These are phyloP conservation scores for Flaveria robusta DNA, from an alignment of 129 eudicot species.

Conservation along the genomic window DNA sequence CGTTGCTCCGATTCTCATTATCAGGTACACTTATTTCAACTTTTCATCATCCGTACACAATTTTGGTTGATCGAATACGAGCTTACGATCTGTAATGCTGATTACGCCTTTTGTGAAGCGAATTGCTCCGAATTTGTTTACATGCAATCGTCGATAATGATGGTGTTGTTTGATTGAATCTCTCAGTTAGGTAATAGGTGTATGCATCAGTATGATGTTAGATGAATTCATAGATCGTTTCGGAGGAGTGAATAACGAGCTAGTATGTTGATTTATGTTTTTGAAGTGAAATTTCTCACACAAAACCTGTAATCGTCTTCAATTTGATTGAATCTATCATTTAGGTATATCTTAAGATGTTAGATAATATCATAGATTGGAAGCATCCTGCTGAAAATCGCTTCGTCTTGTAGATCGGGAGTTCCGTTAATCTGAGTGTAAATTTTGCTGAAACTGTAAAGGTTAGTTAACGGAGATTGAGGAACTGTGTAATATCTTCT, in stretches of 20 bases:
- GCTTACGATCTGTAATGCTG: conserved; percentile 6
- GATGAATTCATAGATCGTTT: conserved; percentile 10
- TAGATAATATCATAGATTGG: neutral
- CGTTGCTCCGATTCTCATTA: conserved; percentile 37
- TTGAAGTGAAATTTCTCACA: neutral
- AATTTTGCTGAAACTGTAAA: conserved; percentile 6
- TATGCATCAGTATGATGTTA: conserved; percentile 1
- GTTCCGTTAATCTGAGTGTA: neutral
- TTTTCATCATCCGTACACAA: neutral
- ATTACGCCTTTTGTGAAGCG: neutral
- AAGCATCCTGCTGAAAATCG: conserved; percentile 2
- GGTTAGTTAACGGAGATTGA: conserved; percentile 4
- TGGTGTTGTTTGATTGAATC: conserved; percentile 2
- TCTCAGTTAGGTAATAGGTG: neutral
- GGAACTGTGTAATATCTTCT: conserved; percentile 19
- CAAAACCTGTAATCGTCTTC: neutral
- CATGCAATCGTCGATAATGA: neutral
- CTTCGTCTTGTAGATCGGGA: neutral
- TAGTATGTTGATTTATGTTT: no score
- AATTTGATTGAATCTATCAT: neutral
- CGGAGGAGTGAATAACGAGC: neutral
- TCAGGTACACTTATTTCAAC: conserved; percentile 36
- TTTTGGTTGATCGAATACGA: neutral
- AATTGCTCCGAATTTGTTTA: no score
- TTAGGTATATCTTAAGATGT: neutral